phyloP scores from a whole-genome alignment of 495 filamentous ascomycete species.

The Neurospora terricola region DNA sequence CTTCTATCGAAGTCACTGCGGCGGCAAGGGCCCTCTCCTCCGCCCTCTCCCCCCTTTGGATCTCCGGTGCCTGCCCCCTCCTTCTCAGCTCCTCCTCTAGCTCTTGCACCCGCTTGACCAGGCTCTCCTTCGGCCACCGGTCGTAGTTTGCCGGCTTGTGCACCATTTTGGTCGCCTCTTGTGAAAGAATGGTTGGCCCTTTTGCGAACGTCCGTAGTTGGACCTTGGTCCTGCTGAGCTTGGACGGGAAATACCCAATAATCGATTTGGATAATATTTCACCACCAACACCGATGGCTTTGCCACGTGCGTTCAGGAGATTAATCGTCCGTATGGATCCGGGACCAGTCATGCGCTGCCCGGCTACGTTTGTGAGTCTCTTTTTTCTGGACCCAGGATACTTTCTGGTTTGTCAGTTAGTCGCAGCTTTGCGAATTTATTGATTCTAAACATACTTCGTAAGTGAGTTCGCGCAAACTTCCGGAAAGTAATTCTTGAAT shows the following conservation, averaged over 20 bases:
- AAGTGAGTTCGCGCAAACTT: neutral
- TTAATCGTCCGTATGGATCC: neutral
- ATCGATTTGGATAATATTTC: neutral
- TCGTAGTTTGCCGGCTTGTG: conserved; percentile 17
- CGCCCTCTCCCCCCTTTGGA: neutral
- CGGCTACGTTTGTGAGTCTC: neutral
- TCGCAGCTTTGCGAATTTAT: neutral
- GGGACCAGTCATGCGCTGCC: neutral
- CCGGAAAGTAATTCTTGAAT: neutral
- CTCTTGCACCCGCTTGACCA: conserved; percentile 54
- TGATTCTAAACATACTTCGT: neutral
- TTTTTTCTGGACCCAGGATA: neutral
- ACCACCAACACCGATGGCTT: neutral
- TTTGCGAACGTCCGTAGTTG: neutral
- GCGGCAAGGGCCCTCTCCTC: neutral
- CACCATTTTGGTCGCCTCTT: conserved; percentile 17
- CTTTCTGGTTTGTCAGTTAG: neutral
- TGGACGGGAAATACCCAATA: neutral
- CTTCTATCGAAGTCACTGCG: conserved; percentile 4
- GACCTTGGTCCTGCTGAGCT: neutral
- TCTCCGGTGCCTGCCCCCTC: neutral
- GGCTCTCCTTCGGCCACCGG: conserved; percentile 53
- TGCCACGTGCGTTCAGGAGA: neutral
- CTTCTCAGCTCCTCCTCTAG: conserved; percentile 50
- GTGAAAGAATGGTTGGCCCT: neutral